Evolutionary conservation across 441 rosid genomes (phyloP), one percentile per base, ranked within the genome.

Genomic region (Jatropha multifida): DNA sequence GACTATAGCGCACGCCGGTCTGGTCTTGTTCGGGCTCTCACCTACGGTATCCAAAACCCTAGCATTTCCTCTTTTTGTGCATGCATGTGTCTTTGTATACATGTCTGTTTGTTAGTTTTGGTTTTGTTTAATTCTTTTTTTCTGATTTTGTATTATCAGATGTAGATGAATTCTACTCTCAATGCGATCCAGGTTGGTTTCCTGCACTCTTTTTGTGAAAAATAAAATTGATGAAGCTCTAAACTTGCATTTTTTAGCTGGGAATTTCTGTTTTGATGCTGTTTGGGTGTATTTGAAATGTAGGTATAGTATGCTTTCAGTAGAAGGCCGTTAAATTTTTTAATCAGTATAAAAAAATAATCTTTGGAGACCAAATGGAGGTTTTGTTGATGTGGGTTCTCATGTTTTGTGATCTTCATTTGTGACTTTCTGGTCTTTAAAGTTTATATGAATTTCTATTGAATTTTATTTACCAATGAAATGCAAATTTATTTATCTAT

Each of bases 111-210:
- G 32, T 32, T 32, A 32, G 2, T 32, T 32, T 32, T 32, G 32
- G 32, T 32, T 32, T 32, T 32, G 32, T 23, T 23, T 23, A 23
- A 23, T n/a, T 38, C 6, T 11, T 37, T 68, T 48, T 18, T 65
- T 56, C 46, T 55, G 38, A 11, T 65, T 49, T 18, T 65, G 46
- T 46, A 59, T 42, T 18, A 27, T 70, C 86, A 92, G 98, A 94
- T 84, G 94, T 88, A 11, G 93, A 94, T 74, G 87, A 87, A 60
- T 92, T 92, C 83, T 94, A 85, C 82, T 74, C 90, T 71, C 90
- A 83, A 74, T 90, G 98, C 81, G 93, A 92, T 89, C 98, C 97
- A 71, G 97, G 98, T 89, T 23, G 71, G 91, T 73, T 75, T 71
- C 59, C 65, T 46, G 41, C 56, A 23, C 63, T 42, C 40, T 40